phyloP scores from a whole-genome alignment of 768 basidiomycete genomes.

The Pleurotus tuoliensis region DNA sequence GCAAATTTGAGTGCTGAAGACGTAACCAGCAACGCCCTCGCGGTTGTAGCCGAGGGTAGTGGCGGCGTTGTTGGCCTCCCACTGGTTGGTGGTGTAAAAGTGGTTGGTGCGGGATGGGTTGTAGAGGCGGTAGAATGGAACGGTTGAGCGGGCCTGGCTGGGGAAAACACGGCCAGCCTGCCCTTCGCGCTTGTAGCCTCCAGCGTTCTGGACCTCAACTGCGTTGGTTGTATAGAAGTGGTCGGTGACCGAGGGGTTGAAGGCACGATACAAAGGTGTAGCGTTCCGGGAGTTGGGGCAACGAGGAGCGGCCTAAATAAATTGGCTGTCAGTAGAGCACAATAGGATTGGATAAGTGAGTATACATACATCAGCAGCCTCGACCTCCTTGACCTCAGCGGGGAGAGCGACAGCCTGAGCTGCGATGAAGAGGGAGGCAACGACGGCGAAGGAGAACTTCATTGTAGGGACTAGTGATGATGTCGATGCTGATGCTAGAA shows the following conservation, averaged over 20 bases:
- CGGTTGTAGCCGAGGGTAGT: constrained; percentile 3
- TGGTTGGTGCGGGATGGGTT: neutral
- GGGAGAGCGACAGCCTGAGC: constrained; percentile 5
- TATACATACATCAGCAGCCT: constrained; percentile 2
- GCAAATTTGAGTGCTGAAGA: constrained; percentile 1
- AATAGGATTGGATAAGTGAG: neutral
- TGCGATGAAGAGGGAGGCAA: constrained; percentile 7
- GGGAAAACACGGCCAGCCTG: constrained; percentile 2
- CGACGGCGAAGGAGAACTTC: constrained; percentile 7
- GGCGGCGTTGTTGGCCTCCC: neutral
- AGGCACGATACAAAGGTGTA: constrained; percentile 11
- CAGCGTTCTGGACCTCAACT: constrained; percentile 7
- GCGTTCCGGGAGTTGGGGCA: neutral
- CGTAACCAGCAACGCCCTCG: constrained; percentile 11
- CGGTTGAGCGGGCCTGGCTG: neutral
- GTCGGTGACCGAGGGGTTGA: neutral
- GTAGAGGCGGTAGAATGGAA: constrained; percentile 3
- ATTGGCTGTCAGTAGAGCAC: neutral
- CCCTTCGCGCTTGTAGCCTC: neutral
- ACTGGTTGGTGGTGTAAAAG: constrained; percentile 5
- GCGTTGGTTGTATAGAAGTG: constrained; percentile 13
- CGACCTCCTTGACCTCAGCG: neutral
- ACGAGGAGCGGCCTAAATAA: neutral
- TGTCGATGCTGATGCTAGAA: neutral
- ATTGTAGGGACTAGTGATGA: neutral